Conservation (phyloP, 2,329 filamentous ascomycete genomes). For the Westerdykella sp. region DNA sequence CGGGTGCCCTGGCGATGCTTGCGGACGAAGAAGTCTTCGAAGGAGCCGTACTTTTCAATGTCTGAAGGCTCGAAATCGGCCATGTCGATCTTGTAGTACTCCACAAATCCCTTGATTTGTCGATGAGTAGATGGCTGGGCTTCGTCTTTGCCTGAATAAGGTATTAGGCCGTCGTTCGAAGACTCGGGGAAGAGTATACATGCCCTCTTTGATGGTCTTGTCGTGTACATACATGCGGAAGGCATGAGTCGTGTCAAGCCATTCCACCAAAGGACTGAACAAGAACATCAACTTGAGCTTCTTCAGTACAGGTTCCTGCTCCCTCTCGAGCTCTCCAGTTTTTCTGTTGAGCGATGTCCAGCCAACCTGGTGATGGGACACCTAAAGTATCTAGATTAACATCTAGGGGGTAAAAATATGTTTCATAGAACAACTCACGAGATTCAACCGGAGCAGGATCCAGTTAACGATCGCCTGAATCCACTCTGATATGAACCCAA, state of each 20-base stretch:
- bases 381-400: background rate
- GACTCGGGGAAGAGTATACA: background rate
- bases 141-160: constrained; percentile 19
- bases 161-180: background rate
- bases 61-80: constrained; percentile 35
- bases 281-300: constrained; percentile 40
- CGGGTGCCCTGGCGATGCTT: constrained; percentile 27
- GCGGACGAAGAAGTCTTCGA: constrained; percentile 39
- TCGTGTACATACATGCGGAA: constrained; percentile 37
- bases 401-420: background rate
- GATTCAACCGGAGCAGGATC: constrained; percentile 1
- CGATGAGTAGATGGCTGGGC: constrained; percentile 23
- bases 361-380: constrained; percentile 4
- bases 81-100: constrained; percentile 37
- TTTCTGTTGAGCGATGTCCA: constrained; percentile 5
- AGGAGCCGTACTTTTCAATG: constrained; percentile 30
- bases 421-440: background rate
- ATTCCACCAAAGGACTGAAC: constrained; percentile 29
- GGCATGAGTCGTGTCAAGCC: constrained; percentile 20
- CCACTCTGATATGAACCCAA: background rate
- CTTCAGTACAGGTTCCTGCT: constrained; percentile 38
- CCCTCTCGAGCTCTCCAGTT: constrained; percentile 32
- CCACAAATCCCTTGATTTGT: constrained; percentile 36
- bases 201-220: constrained; percentile 29
- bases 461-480: constrained; percentile 2